A percentile compares a stretch with the other conserved stretches of the same genome.
Evolutionary conservation across 2,329 filamentous ascomycete species (phyloP).

Genomic region (Pezicula neosporulosa): DNA sequence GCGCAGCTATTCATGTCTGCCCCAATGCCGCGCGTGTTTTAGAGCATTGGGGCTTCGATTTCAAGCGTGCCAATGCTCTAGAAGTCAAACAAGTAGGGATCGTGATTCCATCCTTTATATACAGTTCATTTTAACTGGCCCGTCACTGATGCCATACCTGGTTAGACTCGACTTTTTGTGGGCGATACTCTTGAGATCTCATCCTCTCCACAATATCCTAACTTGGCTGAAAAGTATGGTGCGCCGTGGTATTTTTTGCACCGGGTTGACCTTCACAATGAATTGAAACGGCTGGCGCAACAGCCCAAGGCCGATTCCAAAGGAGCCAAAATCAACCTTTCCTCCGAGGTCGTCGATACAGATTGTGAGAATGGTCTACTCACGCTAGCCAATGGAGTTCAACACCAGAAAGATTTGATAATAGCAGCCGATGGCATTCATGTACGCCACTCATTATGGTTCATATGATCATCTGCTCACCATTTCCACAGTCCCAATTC

Average conservation of each 20-base stretch:
- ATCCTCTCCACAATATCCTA: background rate
- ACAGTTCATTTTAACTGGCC: too few relatives aligned
- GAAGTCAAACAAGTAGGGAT: too few relatives aligned
- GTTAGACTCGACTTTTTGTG: constrained; percentile 9
- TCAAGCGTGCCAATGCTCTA: constrained; percentile 4
- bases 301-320: constrained; percentile 13
- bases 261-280: constrained; percentile 36
- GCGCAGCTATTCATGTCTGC: constrained; percentile 36
- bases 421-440: too few relatives aligned
- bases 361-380: too few relatives aligned
- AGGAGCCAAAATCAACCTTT: constrained; percentile 20
- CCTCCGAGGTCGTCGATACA: background rate
- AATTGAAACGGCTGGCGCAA: constrained; percentile 28
- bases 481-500: background rate
- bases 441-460: too few relatives aligned
- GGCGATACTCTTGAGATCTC: constrained; percentile 8
- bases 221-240: background rate
- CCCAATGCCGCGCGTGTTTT: constrained; percentile 33
- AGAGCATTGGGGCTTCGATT: constrained; percentile 29
- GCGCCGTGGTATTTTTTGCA: constrained; percentile 23
- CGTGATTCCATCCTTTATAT: too few relatives aligned
- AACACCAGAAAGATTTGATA: too few relatives aligned
- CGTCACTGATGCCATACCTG: too few relatives aligned
- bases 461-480: too few relatives aligned
- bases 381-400: too few relatives aligned